Conservation (phyloP, 2,329 filamentous ascomycete genomes). For the Dothistroma pini region DNA sequence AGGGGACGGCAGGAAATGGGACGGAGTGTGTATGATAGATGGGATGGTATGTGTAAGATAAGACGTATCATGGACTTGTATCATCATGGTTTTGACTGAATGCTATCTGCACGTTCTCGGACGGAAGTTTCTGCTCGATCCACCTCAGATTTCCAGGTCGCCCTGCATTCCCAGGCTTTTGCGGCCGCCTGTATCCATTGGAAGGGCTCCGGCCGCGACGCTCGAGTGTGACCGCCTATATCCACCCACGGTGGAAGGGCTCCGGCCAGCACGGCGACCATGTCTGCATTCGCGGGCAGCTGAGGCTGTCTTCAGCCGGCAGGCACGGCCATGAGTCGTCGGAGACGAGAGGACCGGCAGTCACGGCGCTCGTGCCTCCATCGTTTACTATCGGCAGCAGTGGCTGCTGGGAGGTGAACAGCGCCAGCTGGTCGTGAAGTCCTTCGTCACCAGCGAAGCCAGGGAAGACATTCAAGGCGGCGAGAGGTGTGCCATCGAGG, state of each 20-base stretch:
- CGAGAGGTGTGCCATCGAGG: slow-evolving; percentile 5
- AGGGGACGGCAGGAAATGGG: background rate
- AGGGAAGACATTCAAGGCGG: slow-evolving; percentile 3
- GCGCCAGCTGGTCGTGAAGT: slow-evolving; percentile 4
- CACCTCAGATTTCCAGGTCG: no score
- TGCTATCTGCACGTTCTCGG: background rate
- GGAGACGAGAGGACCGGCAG: background rate
- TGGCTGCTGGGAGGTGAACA: slow-evolving; percentile 3
- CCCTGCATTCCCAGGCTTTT: background rate
- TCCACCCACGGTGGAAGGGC: background rate
- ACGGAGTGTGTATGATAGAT: background rate
- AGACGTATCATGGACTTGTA: background rate
- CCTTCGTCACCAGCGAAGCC: slow-evolving; percentile 6
- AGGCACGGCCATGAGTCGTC: background rate
- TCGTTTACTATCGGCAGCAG: background rate
- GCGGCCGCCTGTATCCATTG: slow-evolving; percentile 1
- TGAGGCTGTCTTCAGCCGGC: background rate
- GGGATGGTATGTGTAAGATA: background rate
- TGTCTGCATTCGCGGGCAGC: background rate
- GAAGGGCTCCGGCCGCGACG: background rate
- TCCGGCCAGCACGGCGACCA: background rate
- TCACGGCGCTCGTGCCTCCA: background rate
- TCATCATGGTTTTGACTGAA: background rate
- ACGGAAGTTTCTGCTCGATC: background rate
- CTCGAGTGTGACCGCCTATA: background rate